Evolutionary conservation across 805 yeast species (phyloP).

Genomic region (Metschnikowia similis): DNA sequence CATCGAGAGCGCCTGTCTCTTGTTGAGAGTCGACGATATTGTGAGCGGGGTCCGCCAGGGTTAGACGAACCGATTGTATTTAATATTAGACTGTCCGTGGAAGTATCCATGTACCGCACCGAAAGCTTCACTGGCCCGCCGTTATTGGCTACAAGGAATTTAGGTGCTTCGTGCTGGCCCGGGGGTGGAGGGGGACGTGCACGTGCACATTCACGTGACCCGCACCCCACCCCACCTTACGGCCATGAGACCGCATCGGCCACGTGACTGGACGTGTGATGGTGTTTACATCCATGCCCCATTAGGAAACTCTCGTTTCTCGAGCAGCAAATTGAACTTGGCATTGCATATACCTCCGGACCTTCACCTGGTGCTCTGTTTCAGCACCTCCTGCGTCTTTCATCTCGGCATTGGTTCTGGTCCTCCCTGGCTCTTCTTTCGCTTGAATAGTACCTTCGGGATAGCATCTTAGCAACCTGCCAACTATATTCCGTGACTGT

Average conservation of each 20-base stretch:
- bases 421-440: neutral
- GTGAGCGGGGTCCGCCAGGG: conserved; percentile 86
- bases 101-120: neutral
- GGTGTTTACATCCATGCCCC: conserved; percentile 9
- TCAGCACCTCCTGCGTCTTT: neutral
- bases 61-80: conserved; percentile 1
- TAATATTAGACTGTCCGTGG: neutral
- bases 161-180: too few species aligned
- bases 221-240: too few species aligned
- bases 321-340: neutral
- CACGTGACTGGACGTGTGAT: conserved; percentile 6
- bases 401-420: neutral
- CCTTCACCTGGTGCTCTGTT: neutral
- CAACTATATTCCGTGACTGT: neutral
- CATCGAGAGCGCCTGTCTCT: conserved; percentile 91
- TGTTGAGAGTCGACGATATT: conserved; percentile 94
- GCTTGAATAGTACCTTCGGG: neutral
- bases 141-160: neutral
- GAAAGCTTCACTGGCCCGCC: too few species aligned
- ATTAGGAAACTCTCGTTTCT: conserved; percentile 9
- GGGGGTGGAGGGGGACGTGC: too few species aligned
- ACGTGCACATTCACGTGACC: too few species aligned
- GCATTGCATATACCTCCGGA: neutral
- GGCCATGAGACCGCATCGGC: too few species aligned
- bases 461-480: neutral